Base-by-base conservation (phyloP, 2,329 filamentous ascomycete species). In the Fusarium mundagurra region DNA sequence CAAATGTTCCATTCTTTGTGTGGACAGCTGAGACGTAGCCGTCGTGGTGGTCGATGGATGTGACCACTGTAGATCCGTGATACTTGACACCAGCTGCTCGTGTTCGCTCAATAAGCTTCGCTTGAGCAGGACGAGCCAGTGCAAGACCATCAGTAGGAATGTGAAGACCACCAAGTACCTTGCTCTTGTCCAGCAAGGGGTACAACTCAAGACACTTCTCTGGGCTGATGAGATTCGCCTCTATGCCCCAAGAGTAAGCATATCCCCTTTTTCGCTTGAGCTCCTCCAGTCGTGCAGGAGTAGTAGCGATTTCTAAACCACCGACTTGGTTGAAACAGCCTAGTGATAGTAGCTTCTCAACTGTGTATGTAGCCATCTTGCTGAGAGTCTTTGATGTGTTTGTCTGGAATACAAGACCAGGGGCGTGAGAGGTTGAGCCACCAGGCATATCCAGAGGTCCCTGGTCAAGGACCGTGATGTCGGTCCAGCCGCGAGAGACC, bases 401-500 rank as follows among this genome's bases (percentile, higher is more conserved):
- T 13, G 88, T 91, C 77, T 92, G 90, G 75, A 91, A 92, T 0
- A 92, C 90, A 7, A 92, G 84, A 1, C 90, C 90, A 0, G 90
- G 90, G 9, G 90, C 90, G 72, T 92, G 90, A 12, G 90, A 92
- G 12, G 90, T 92, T 34, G 90, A 92, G 50, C 90, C 90, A 33
- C 90, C 90, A 0, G 90, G 90, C 85, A 92, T 88, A 66, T 84
- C 82, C 72, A 92, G 79, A 6, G 90, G 90, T 1, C 90, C 90
- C 79, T 92, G 90, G 72, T 92, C 90, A 71, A 92, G 82, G 57
- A 92, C 90, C 24, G 90, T 92, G 79, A 92, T 90, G 79, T 91
- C 81, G 61, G 79, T 86, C 89, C 90, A 92, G 83, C 90, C 90
- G 76, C 89, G 86, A 31, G 85, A 84, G 73, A 90, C 85, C 76